These are phyloP conservation scores for Cladophialophora immunda DNA, from an alignment of 2,329 filamentous ascomycete species.

Conservation along the genomic window DNA sequence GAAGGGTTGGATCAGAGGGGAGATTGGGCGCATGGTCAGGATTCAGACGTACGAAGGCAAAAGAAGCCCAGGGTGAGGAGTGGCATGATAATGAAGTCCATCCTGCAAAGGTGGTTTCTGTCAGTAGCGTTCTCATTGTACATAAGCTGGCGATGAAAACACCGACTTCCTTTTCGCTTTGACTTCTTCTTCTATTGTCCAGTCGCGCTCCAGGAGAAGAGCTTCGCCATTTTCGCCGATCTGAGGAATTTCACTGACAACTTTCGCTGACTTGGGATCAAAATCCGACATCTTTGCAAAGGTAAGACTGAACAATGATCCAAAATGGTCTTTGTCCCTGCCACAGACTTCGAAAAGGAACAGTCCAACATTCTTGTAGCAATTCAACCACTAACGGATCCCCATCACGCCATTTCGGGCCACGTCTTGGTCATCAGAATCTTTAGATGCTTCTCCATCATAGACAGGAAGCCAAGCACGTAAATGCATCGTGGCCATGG, in stretches of 20 bases:
- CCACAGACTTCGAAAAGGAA: not conserved
- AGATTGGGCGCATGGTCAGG: not conserved
- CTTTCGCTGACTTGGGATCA: slow-evolving; percentile 2
- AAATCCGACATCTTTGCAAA: slow-evolving; percentile 12
- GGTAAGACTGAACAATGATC: not conserved
- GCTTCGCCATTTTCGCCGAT: slow-evolving; percentile 22
- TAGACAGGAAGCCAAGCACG: slow-evolving; percentile 4
- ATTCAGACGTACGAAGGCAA: slow-evolving; percentile 45
- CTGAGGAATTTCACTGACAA: slow-evolving; percentile 7
- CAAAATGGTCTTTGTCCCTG: not conserved
- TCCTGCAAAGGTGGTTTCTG: slow-evolving; percentile 17
- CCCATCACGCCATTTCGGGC: slow-evolving; percentile 1
- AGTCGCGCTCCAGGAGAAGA: slow-evolving; percentile 27
- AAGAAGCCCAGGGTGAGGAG: slow-evolving; percentile 43
- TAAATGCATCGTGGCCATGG: slow-evolving; percentile 1
- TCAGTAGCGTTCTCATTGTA: not conserved
- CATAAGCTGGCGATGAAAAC: not conserved
- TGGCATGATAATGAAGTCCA: slow-evolving; percentile 42
- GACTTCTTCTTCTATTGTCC: slow-evolving; percentile 32
- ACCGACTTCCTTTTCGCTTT: slow-evolving; percentile 36
- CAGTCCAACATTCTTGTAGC: slow-evolving; percentile 8
- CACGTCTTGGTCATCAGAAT: not conserved
- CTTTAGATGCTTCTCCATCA: not conserved
- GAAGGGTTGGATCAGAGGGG: slow-evolving; percentile 31
- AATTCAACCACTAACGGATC: not conserved